Conservation (phyloP, 1,284 basidiomycete species). For the Apiotrichum veenhuisii region DNA sequence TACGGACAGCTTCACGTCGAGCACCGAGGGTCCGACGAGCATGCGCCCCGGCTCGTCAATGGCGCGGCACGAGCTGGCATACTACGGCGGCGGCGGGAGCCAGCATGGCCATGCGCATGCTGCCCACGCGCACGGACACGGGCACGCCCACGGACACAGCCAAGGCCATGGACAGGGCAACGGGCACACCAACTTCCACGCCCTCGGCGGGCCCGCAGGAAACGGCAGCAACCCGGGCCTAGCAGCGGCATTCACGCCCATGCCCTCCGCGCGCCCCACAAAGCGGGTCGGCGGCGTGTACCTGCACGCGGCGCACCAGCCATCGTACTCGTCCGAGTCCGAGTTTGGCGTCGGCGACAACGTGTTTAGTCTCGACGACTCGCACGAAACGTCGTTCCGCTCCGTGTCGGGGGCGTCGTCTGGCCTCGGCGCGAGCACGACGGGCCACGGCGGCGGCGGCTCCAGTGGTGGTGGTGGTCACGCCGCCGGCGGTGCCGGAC, state of each 20-base stretch:
- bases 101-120: too few species aligned
- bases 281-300: conserved; percentile 2
- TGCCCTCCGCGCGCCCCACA: background rate
- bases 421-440: background rate
- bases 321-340: conserved; percentile 19
- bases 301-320: conserved; percentile 15
- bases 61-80: background rate
- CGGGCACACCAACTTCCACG: background rate
- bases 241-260: background rate
- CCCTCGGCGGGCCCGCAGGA: too few species aligned
- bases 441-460: too few species aligned
- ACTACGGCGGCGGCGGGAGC: background rate
- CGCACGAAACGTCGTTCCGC: background rate
- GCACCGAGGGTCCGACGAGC: background rate
- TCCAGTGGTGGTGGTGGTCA: too few species aligned
- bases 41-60: background rate
- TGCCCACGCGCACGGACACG: too few species aligned
- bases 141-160: background rate
- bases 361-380: conserved; percentile 28
- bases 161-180: background rate
- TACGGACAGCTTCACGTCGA: background rate
- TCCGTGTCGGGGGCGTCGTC: conserved; percentile 4
- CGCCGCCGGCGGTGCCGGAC: background rate
- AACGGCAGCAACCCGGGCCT: background rate
- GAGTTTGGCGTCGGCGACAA: conserved; percentile 24